Base-by-base conservation (phyloP, 2,329 filamentous ascomycete genomes). In the Calonectria naviculata region DNA sequence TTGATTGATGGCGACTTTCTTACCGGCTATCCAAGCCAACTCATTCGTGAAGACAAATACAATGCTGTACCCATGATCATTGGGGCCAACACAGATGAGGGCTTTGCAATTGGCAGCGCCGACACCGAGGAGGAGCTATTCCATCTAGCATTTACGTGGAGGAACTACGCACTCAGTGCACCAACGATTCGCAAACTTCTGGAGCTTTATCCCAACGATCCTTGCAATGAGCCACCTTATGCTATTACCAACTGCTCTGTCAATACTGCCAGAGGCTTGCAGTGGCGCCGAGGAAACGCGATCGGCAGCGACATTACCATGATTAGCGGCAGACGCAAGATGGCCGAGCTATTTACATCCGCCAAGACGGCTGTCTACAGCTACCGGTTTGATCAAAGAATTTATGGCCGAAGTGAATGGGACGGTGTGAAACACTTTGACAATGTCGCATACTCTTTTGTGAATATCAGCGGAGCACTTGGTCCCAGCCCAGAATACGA, bases 21-120 rank as follows among this genome's bases (percentile, higher is more conserved):
- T 17, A 85, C 84, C 0, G 86, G 80, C 0, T 88, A 86, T 60
- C 86, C 87, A 2, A 87, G 87, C 70, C 81, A 84, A 31, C 83
- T 87, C 5, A 84, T 85, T 34, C 76, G 79, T 0, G 72, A 81
- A n/a, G 83, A 82, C 1, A 84, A 84, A 19, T 88, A 84, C 74
- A 80, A 84, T 46, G 78, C 81, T 3, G 81, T 88, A 0, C 87
- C 87, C 0, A 79, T 87, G 24, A 76, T 89, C 1, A 84, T 82
- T 0, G 87, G 87, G 4, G 83, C 86, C 61, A 89, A 88, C 72
- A 85, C 83, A 5, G 87, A 89, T 73, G 87, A 89, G 73, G 85
- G 84, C 4, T 82, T 82, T 46, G 83, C 81, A 7, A 81, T 86
- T n/a, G 78, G 81, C n/a, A 78, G 75, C 2, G 75, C 81, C 6